These are phyloP conservation scores for Saxispiralis lemnorum DNA, from an alignment of 495 filamentous ascomycete species.

Conservation along the genomic window DNA sequence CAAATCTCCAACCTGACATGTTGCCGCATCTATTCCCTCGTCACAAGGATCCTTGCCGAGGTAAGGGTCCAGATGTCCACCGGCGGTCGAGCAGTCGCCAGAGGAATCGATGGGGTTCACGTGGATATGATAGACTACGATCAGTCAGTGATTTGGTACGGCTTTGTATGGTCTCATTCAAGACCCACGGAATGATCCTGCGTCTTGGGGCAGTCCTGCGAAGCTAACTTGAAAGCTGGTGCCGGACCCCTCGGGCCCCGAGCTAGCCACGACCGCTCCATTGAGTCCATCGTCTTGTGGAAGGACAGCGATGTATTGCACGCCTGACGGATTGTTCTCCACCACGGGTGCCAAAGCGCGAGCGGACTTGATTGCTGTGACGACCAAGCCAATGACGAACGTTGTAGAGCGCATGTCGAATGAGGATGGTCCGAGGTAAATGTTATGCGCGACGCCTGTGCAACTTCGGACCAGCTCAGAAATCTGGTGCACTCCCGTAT, in stretches of 20 bases:
- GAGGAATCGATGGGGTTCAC: slow-evolving; percentile 48
- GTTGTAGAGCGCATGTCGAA: too few relatives aligned
- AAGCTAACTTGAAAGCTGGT: slow-evolving; percentile 44
- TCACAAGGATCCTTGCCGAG: slow-evolving; percentile 54
- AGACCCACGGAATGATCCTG: slow-evolving; percentile 54
- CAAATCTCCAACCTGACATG: slow-evolving; percentile 72
- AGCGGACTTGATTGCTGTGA: not conserved
- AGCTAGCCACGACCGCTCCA: slow-evolving; percentile 41
- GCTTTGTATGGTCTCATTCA: too few relatives aligned
- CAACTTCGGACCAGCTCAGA: too few relatives aligned
- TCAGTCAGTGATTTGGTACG: not conserved
- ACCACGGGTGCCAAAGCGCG: slow-evolving; percentile 24
- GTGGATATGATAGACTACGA: slow-evolving; percentile 68
- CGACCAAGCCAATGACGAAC: too few relatives aligned
- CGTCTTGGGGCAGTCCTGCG: slow-evolving; percentile 43
- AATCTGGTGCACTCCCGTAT: too few relatives aligned
- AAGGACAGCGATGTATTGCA: slow-evolving; percentile 41
- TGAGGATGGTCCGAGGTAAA: too few relatives aligned
- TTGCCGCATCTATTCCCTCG: slow-evolving; percentile 31
- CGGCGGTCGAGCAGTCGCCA: slow-evolving; percentile 62
- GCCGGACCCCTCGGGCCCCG: slow-evolving; percentile 40
- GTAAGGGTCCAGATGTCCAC: slow-evolving; percentile 51
- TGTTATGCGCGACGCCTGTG: too few relatives aligned
- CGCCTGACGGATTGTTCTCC: slow-evolving; percentile 43
- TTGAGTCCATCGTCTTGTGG: slow-evolving; percentile 40